phyloP scores from a whole-genome alignment of 345 rosid genomes.

The Aegle marmelos region DNA sequence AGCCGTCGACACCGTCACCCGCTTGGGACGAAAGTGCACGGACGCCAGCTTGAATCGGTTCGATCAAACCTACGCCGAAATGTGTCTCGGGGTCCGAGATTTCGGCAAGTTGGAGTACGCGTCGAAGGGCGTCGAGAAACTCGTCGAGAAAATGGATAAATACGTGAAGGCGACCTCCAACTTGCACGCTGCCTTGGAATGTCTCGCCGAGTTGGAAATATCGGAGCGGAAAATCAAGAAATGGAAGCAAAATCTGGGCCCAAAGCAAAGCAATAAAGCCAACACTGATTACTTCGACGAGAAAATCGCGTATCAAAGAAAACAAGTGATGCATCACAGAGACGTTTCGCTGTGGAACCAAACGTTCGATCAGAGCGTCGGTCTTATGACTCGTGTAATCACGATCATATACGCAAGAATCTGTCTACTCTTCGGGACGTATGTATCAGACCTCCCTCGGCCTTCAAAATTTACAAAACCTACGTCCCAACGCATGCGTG shows the following conservation, averaged over 20 bases:
- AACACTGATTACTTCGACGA: conserved; percentile 27
- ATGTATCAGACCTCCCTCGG: conserved; percentile 24
- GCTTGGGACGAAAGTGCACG: conserved; percentile 34
- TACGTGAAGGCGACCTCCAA: conserved; percentile 26
- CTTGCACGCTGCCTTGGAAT: conserved; percentile 23
- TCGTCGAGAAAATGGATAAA: conserved; percentile 39
- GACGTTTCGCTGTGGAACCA: conserved; percentile 42
- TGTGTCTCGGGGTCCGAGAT: conserved; percentile 28
- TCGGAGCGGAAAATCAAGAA: conserved; percentile 34
- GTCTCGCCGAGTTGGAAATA: conserved; percentile 34
- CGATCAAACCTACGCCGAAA: conserved; percentile 23
- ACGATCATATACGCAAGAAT: conserved; percentile 32
- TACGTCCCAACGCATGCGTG: neutral
- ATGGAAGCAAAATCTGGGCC: conserved; percentile 21
- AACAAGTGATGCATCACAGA: conserved; percentile 29
- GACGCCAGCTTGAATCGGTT: conserved; percentile 21
- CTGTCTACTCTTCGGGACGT: conserved; percentile 31
- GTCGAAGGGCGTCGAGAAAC: conserved; percentile 19
- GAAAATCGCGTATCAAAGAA: conserved; percentile 31
- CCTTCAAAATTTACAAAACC: neutral
- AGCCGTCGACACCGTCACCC: conserved; percentile 24
- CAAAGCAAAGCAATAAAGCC: neutral
- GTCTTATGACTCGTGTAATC: conserved; percentile 28
- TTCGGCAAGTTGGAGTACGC: conserved; percentile 12
- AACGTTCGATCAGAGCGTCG: conserved; percentile 35